These are phyloP conservation scores for Rhodotorula babjevae DNA, from an alignment of 768 basidiomycete genomes.

Conservation along the genomic window DNA sequence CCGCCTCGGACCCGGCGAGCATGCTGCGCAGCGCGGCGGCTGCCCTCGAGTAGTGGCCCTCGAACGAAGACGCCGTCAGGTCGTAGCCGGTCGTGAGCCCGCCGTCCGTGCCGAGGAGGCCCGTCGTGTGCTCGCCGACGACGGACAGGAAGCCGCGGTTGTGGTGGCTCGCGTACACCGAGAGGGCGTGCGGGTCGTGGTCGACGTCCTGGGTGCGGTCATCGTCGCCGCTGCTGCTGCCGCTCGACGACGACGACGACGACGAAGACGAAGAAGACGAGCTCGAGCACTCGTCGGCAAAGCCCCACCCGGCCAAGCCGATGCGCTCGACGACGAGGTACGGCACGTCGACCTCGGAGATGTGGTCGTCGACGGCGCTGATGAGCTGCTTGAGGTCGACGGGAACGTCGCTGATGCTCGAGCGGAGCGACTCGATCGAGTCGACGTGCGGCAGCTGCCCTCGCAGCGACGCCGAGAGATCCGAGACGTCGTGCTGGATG, in stretches of 20 bases:
- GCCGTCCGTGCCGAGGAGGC: neutral
- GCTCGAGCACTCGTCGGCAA: constrained; percentile 17
- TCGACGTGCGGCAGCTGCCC: constrained; percentile 13
- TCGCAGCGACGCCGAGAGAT: constrained; percentile 14
- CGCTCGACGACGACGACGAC: neutral
- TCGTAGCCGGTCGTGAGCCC: neutral
- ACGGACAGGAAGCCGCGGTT: neutral
- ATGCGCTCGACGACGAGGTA: neutral
- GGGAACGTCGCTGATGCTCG: constrained; percentile 29
- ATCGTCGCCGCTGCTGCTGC: neutral
- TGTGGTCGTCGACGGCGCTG: constrained; percentile 27
- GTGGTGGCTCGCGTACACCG: neutral
- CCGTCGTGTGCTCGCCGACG: neutral
- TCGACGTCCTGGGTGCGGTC: neutral
- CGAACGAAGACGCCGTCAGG: constrained; percentile 14
- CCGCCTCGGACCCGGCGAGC: neutral
- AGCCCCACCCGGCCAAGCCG: constrained; percentile 2
- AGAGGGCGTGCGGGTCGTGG: neutral
- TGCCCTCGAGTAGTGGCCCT: constrained; percentile 26
- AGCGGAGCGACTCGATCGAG: constrained; percentile 29
- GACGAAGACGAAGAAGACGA: neutral
- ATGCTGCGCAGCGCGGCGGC: constrained; percentile 10
- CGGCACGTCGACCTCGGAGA: constrained; percentile 22
- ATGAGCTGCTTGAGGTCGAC: constrained; percentile 27
- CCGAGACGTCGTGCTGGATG: neutral